Evolutionary conservation across 2,329 filamentous ascomycete species (phyloP).

Genomic region (Pezicula carpinea): DNA sequence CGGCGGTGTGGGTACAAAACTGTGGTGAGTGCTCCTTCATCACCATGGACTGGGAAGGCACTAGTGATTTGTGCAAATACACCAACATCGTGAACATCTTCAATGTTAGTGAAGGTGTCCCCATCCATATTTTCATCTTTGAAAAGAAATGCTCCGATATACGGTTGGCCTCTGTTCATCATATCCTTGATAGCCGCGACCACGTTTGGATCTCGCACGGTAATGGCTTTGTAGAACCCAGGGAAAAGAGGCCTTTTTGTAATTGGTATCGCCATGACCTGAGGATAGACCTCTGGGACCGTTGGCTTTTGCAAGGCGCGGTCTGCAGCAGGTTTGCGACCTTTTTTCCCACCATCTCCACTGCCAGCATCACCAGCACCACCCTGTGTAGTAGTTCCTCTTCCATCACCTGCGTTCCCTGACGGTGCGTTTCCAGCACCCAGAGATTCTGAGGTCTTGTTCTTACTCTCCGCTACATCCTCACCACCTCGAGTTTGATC

Average conservation of each 20-base stretch:
- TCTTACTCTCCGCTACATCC: constrained; percentile 35
- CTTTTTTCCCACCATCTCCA: constrained; percentile 64
- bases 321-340: constrained; percentile 64
- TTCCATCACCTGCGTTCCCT: constrained; percentile 21
- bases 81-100: constrained; percentile 92
- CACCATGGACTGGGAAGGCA: constrained; percentile 84
- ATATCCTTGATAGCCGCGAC: constrained; percentile 91
- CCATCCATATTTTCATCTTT: constrained; percentile 94
- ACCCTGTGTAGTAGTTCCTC: constrained; percentile 20
- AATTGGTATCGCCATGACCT: constrained; percentile 96
- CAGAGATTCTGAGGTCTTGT: constrained; percentile 18
- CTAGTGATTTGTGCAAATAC: constrained; percentile 98
- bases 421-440: constrained; percentile 20
- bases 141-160: constrained; percentile 93
- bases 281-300: constrained; percentile 92
- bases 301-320: constrained; percentile 79
- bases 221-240: constrained; percentile 98
- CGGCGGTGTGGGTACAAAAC: constrained; percentile 94
- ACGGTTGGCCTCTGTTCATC: constrained; percentile 94
- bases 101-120: constrained; percentile 83
- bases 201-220: constrained; percentile 88
- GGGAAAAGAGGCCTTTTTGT: constrained; percentile 90
- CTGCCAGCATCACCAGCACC: constrained; percentile 23
- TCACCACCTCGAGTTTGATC: constrained; percentile 36
- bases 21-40: constrained; percentile 80